Base-by-base conservation (phyloP, 2,329 filamentous ascomycete species). In the Beauveria rudraprayagi region DNA sequence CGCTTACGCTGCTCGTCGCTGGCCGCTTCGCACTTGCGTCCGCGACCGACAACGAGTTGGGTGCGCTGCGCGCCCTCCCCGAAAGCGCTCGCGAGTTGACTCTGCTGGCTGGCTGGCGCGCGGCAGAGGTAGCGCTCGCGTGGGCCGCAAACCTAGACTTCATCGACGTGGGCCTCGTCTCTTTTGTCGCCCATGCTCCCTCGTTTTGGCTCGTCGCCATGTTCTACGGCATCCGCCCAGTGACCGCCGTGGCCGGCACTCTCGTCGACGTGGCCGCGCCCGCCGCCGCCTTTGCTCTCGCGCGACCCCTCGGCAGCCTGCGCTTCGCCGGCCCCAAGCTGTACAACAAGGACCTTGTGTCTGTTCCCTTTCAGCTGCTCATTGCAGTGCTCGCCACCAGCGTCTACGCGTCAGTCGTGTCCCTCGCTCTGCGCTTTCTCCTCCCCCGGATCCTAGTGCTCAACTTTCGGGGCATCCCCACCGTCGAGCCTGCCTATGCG, bases 71-170 rank as follows among this genome's bases (percentile, higher is more conserved):
- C 71, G 84, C 86, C 68, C 80, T 80, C 59, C 73, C 85, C 62
- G 83, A 87, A 56, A 80, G 81, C 57, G 84, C 83, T 78, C 74
- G 76, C 69, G 85, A 90, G 70, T 80, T 91, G 30, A 78, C 73
- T 6, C 77, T 78, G 37, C 67, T 85, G 65, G 73, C 77, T 1
- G 76, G 73, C 14, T 86, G 82, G 83, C 79, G 78, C 71, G 69
- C 81, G 71, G 72, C 85, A 52, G 87, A 92, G 71, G 78, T 96
- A 58, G 84, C 79, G 26, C 70, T 92, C 52, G 87, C 84, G 52
- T 96, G 91, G 91, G 83, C 83, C 67, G 78, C 85, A 48, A 80
- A 86, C 64, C 90, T 89, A 70, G 91, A 95, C 72, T 85, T 88
- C 75, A 80, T 85, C 70, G 88, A 91, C 71, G 77, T 89, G 56